Conservation (phyloP, 78 protist genomes). For the Creolimax fragrantissima region DNA sequence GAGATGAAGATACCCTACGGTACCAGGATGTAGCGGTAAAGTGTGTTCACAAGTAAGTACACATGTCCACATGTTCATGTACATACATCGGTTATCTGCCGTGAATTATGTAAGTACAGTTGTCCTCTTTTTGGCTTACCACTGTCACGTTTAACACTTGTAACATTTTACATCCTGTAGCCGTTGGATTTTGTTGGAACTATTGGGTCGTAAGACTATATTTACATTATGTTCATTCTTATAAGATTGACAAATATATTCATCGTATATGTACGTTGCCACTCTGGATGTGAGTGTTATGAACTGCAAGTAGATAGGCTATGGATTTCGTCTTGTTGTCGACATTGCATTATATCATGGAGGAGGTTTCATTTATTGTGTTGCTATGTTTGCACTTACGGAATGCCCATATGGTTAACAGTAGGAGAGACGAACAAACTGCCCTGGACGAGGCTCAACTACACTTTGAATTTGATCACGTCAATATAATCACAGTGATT, state of each 20-base stretch:
- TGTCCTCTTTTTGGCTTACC: background rate
- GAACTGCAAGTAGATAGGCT: background rate
- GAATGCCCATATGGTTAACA: background rate
- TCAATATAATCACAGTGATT: background rate
- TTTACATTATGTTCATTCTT: too few species aligned
- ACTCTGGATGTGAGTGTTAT: background rate
- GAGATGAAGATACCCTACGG: background rate
- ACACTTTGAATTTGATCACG: background rate
- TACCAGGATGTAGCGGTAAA: background rate
- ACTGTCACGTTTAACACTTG: background rate
- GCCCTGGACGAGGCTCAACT: background rate
- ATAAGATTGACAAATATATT: background rate
- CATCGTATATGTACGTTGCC: background rate
- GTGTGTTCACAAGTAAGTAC: background rate
- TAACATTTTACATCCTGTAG: background rate
- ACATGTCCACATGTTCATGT: background rate
- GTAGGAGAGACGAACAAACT: background rate
- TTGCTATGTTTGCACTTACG: background rate
- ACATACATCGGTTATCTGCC: background rate
- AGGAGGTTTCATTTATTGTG: too few species aligned
- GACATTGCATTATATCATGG: background rate
- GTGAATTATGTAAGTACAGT: background rate
- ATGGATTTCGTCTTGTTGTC: background rate
- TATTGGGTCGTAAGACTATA: too few species aligned
- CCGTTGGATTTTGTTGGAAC: background rate